Evolutionary conservation across 305 asterid species (phyloP).

Genomic region (Ilex paraguariensis): DNA sequence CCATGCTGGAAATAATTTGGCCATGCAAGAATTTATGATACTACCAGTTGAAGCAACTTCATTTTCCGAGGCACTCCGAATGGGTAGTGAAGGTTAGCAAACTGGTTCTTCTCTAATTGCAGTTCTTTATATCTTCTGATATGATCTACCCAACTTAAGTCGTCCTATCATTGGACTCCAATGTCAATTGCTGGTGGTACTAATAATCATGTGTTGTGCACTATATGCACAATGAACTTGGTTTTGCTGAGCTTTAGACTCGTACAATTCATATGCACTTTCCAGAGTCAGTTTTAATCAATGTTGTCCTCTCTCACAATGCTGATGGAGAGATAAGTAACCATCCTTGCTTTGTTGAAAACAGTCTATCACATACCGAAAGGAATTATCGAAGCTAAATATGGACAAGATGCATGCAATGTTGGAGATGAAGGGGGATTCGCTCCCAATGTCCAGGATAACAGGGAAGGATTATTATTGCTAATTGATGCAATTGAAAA

Average conservation of each 20-base stretch:
- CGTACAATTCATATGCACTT: neutral
- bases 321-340: too few species aligned
- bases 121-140: neutral
- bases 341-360: conserved; percentile 12
- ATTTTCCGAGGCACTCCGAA: conserved; percentile 78
- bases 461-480: conserved; percentile 84
- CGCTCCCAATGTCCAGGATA: conserved; percentile 97
- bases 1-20: conserved; percentile 97
- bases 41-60: conserved; percentile 88
- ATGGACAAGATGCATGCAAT: conserved; percentile 99
- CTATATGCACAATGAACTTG: neutral
- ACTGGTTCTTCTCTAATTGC: neutral
- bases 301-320: too few species aligned
- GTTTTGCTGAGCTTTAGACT: neutral
- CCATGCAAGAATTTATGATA: conserved; percentile 98
- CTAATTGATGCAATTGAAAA: conserved; percentile 94
- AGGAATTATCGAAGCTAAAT: conserved; percentile 92
- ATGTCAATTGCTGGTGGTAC: neutral
- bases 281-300: too few species aligned
- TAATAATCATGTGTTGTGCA: neutral
- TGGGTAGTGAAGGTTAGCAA: conserved; percentile 92
- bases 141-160: neutral
- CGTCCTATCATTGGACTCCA: neutral
- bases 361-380: conserved; percentile 87
- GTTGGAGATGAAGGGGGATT: conserved; percentile 99